Evolutionary conservation across 768 basidiomycete genomes (phyloP).

Genomic region (Trametes sanguinea): DNA sequence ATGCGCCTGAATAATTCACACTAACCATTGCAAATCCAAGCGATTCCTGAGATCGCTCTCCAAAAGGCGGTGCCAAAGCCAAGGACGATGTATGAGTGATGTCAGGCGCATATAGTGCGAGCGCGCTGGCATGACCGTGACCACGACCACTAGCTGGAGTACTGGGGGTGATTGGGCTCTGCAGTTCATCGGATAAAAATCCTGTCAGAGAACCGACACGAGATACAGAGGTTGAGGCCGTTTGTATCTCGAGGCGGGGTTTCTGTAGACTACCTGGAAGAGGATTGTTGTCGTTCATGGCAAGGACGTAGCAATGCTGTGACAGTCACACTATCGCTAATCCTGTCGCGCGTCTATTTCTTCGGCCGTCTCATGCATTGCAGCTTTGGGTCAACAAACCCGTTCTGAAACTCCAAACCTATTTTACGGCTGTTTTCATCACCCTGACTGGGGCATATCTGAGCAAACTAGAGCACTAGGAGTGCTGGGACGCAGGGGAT

Average conservation of each 20-base stretch:
- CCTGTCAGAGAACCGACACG: not conserved
- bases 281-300: not conserved
- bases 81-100: not conserved
- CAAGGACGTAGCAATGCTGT: not conserved
- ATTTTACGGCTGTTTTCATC: too few relatives aligned
- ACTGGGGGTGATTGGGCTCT: not conserved
- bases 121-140: not conserved
- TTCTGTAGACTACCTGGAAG: not conserved
- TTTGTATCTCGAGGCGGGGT: not conserved
- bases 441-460: too few relatives aligned
- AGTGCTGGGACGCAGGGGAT: too few relatives aligned
- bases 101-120: not conserved
- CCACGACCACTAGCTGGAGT: not conserved
- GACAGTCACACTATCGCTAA: not conserved
- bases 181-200: not conserved
- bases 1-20: not conserved
- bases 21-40: not conserved
- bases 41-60: not conserved
- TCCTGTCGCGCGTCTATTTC: not conserved
- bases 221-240: not conserved
- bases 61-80: not conserved
- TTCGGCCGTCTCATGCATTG: not conserved
- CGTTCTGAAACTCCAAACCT: too few relatives aligned
- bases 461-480: too few relatives aligned
- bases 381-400: too few relatives aligned